Evolutionary conservation across 2,329 filamentous ascomycete genomes (phyloP).

Genomic region (Cladobotryum protrusum): DNA sequence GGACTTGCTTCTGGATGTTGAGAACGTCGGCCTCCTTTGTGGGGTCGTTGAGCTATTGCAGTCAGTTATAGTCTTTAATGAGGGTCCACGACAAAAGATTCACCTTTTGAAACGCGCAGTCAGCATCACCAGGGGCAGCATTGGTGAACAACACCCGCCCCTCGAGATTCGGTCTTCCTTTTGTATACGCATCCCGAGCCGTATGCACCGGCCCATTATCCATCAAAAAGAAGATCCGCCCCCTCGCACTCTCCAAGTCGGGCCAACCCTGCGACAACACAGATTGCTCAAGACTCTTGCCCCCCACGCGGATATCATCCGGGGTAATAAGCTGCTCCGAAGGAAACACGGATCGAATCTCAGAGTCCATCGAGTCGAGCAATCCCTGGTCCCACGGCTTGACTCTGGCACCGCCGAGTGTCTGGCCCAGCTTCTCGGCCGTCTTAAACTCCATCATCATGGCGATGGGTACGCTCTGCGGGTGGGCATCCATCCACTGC

Average conservation of each 20-base stretch:
- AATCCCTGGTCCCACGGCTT: constrained; percentile 38
- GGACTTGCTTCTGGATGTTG: constrained; percentile 38
- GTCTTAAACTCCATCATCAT: constrained; percentile 46
- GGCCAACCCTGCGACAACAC: constrained; percentile 44
- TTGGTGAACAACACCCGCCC: constrained; percentile 45
- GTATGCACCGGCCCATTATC: constrained; percentile 39
- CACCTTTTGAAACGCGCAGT: constrained; percentile 42
- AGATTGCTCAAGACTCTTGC: constrained; percentile 39
- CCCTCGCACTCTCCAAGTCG: constrained; percentile 35
- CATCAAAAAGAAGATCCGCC: constrained; percentile 44
- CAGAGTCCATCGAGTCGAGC: constrained; percentile 38
- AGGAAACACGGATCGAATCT: constrained; percentile 39
- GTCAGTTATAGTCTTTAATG: too few relatives aligned
- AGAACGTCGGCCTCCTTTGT: constrained; percentile 24
- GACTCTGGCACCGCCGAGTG: constrained; percentile 28
- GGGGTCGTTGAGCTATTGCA: constrained; percentile 37
- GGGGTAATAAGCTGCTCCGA: constrained; percentile 37
- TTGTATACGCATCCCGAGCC: constrained; percentile 34
- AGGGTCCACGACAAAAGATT: neutral
- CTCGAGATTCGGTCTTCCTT: constrained; percentile 28
- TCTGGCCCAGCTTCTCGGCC: constrained; percentile 16
- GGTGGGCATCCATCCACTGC: constrained; percentile 38
- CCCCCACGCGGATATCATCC: constrained; percentile 36
- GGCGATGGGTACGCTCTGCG: constrained; percentile 38
- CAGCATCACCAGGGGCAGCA: constrained; percentile 35